Evolutionary conservation across 495 filamentous ascomycete genomes (phyloP).

Genomic region (Daldinia vernicosa): DNA sequence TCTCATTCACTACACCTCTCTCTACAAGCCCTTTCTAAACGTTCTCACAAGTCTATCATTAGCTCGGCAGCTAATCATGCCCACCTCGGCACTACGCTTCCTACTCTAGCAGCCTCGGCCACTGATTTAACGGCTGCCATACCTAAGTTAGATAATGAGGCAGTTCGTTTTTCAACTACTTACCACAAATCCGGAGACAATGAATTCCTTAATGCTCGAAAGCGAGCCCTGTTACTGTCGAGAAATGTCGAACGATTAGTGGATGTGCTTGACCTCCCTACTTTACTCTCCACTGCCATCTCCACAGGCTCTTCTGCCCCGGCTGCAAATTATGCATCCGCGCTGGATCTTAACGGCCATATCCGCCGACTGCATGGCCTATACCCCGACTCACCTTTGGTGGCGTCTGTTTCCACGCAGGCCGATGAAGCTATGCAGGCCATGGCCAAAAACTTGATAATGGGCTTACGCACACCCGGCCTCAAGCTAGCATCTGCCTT

Average conservation of each 20-base stretch:
- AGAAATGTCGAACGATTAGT: constrained; percentile 89
- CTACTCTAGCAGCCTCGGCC: constrained; percentile 70
- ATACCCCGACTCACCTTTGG: constrained; percentile 79
- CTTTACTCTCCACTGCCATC: constrained; percentile 74
- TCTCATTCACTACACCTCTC: constrained; percentile 85
- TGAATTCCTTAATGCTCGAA: constrained; percentile 75
- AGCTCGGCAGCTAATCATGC: constrained; percentile 79
- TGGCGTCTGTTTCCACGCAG: constrained; percentile 75
- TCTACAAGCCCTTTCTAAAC: constrained; percentile 86
- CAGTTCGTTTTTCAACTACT: constrained; percentile 80
- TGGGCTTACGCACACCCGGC: constrained; percentile 74
- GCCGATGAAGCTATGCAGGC: constrained; percentile 89
- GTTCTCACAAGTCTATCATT: constrained; percentile 90
- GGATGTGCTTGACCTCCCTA: constrained; percentile 91
- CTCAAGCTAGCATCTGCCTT: constrained; percentile 92
- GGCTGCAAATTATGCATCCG: constrained; percentile 79
- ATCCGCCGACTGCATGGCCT: constrained; percentile 85
- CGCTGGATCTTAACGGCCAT: constrained; percentile 91
- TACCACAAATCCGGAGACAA: constrained; percentile 79
- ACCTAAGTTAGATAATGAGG: constrained; percentile 80
- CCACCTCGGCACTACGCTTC: constrained; percentile 71
- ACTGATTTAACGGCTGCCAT: constrained; percentile 73
- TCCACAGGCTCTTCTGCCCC: constrained; percentile 53
- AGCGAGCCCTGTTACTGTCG: constrained; percentile 83
- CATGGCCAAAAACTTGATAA: constrained; percentile 86